Evolutionary conservation across 768 basidiomycete species (phyloP), one percentile per base, ranked within the genome.

Genomic region (Floccularia luteovirens): DNA sequence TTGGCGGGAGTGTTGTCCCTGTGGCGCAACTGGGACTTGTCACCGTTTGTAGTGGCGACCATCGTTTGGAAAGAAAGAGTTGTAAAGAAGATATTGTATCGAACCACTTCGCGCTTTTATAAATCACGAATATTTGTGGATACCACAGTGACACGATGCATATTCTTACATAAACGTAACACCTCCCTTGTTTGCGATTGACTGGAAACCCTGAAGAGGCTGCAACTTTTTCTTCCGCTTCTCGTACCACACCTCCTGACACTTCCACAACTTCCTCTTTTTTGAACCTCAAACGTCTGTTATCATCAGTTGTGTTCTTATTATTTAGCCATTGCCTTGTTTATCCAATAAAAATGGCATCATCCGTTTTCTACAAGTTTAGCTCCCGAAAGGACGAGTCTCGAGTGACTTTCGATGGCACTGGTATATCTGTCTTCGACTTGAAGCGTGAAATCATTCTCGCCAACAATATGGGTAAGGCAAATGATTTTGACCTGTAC

Each of bases 291-390:
- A n/a, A n/a, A n/a, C n/a, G n/a, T n/a, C n/a, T 28, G 8, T 28
- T 28, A 8, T 28, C 14, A 8, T 28, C 27, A 28, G 14, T 32
- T 23, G 17, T 32, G 14, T 21, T 42, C 49, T 53, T 50, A 49
- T 52, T 54, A 43, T 53, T 41, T 54, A 54, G 51, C 52, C 34
- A n/a, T n/a, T n/a, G 41, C 55, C 45, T 50, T 42, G 49, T 48
- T 52, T 62, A 58, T 62, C 51, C 57, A 61, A 66, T 63, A 63
- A 53, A 59, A 57, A 65, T 63, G 89, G 78, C 88, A 54, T 94
- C 92, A 56, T 91, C 90, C 65, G 90, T 97, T 59, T 96, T 91
- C 68, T 97, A 94, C 81, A 87, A 85, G 67, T 99, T 96, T 82
- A 89, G 82, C 61, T 91, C 91, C 50, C 84, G 90, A 60, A 89